These are phyloP conservation scores for Sedum album DNA, from an alignment of 164 flowering plant species.

Conservation along the genomic window DNA sequence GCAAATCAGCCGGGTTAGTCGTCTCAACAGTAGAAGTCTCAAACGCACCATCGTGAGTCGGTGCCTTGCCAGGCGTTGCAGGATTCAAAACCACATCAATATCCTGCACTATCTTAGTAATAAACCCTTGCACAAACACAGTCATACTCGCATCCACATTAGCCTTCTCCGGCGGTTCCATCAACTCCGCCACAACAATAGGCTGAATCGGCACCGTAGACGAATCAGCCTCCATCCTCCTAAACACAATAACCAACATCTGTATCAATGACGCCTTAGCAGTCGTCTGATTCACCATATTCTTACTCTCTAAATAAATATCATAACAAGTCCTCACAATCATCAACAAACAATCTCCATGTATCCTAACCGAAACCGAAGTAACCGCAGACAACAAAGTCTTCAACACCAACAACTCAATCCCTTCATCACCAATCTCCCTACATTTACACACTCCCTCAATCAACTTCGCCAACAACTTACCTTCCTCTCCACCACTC, in stretches of 20 bases:
- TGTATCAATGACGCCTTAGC: too few species aligned
- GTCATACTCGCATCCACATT: too few species aligned
- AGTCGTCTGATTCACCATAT: too few species aligned
- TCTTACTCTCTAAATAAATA: too few species aligned
- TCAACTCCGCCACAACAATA: slow-evolving; percentile 90
- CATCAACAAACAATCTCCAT: slow-evolving; percentile 84
- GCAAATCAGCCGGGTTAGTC: slow-evolving; percentile 88
- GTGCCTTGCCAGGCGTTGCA: slow-evolving; percentile 30
- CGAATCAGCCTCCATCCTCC: too few species aligned
- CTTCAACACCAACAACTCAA: slow-evolving; percentile 64
- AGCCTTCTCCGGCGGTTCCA: slow-evolving; percentile 75
- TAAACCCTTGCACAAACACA: too few species aligned
- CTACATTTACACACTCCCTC: slow-evolving; percentile 82
- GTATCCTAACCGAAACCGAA: slow-evolving; percentile 60
- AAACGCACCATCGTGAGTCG: slow-evolving; percentile 83
- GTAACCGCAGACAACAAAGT: slow-evolving; percentile 98
- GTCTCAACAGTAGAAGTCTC: slow-evolving; percentile 85
- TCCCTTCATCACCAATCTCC: slow-evolving; percentile 67
- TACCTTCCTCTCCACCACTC: slow-evolving; percentile 48
- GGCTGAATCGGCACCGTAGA: slow-evolving; percentile 97
- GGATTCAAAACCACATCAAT: slow-evolving; percentile 88
- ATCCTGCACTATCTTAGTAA: too few species aligned
- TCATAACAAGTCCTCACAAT: slow-evolving; percentile 91
- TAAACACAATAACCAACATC: too few species aligned
- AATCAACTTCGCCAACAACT: slow-evolving; percentile 45